Percentiles rank a stretch among this genome's conserved stretches.
These are phyloP conservation scores for Phycomyces nitens DNA, from an alignment of 192 early-diverging fungal species.

Conservation along the genomic window DNA sequence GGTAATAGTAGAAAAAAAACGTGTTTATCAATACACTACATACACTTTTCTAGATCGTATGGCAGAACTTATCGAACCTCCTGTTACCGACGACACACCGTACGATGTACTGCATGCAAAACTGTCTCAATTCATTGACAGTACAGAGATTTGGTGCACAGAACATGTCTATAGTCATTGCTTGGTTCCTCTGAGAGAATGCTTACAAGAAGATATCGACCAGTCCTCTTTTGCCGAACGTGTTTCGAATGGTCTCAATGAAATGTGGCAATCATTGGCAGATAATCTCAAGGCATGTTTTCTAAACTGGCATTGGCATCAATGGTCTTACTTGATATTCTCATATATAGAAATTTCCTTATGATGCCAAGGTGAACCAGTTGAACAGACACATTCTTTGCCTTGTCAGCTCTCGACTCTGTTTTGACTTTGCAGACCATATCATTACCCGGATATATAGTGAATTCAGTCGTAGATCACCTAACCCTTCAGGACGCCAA, in stretches of 20 bases:
- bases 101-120: not conserved
- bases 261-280: slow-evolving; percentile 39
- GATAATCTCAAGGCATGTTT: slow-evolving; percentile 27
- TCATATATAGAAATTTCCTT: not conserved
- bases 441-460: slow-evolving; percentile 18
- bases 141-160: slow-evolving; percentile 6
- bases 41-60: too few species aligned
- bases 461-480: not conserved
- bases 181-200: slow-evolving; percentile 39
- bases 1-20: too few species aligned
- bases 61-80: not conserved
- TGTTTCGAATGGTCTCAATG: slow-evolving; percentile 34
- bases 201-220: slow-evolving; percentile 33
- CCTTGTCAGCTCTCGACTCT: slow-evolving; percentile 29
- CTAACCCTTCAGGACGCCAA: not conserved
- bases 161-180: slow-evolving; percentile 17
- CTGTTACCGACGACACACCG: not conserved
- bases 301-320: not conserved
- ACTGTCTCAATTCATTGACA: slow-evolving; percentile 2
- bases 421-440: slow-evolving; percentile 37
- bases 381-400: slow-evolving; percentile 11
- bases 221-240: slow-evolving; percentile 29
- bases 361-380: not conserved
- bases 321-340: not conserved
- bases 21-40: too few species aligned